Percentiles rank a stretch among this genome's conserved stretches.
phyloP scores from a whole-genome alignment of 768 basidiomycete genomes.

The Rhodosporidiobolus sp. region DNA sequence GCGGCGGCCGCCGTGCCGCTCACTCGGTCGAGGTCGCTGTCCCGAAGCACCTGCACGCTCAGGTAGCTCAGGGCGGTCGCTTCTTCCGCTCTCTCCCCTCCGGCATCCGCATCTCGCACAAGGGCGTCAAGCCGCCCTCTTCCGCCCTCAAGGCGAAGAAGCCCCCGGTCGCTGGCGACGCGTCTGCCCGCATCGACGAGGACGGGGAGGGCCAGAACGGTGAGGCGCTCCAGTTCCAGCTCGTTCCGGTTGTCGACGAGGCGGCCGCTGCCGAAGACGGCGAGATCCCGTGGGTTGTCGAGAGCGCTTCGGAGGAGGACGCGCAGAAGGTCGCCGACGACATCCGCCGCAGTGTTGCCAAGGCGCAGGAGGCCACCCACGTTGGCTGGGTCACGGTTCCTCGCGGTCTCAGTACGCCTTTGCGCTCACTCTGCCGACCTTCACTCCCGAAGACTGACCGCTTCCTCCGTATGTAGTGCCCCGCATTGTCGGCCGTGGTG shows the following conservation, averaged over 20 bases:
- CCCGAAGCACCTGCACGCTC: conserved; percentile 50
- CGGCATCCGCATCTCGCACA: conserved; percentile 52
- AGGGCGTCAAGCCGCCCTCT: conserved; percentile 79
- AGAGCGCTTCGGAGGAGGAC: conserved; percentile 69
- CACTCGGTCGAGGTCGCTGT: conserved; percentile 68
- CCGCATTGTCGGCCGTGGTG: conserved; percentile 41
- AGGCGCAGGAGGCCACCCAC: conserved; percentile 69
- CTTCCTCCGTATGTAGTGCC: conserved; percentile 22
- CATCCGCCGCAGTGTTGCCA: conserved; percentile 66
- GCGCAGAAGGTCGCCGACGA: conserved; percentile 71
- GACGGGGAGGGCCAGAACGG: conserved; percentile 54
- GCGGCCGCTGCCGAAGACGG: conserved; percentile 4
- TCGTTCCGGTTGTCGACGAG: conserved; percentile 66
- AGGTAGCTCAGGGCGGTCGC: conserved; percentile 78
- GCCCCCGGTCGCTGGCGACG: conserved; percentile 44
- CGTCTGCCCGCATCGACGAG: conserved; percentile 75
- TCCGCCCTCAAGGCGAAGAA: conserved; percentile 50
- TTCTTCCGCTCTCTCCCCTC: conserved; percentile 80
- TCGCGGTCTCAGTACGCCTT: conserved; percentile 29
- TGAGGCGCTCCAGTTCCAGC: conserved; percentile 75
- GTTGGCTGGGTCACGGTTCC: conserved; percentile 77
- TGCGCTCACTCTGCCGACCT: too few species aligned
- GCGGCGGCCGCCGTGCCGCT: conserved; percentile 33
- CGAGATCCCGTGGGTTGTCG: conserved; percentile 53
- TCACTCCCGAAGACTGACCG: background rate